These are phyloP conservation scores for Taxillus chinensis DNA, from an alignment of 164 flowering plant genomes.

Conservation along the genomic window DNA sequence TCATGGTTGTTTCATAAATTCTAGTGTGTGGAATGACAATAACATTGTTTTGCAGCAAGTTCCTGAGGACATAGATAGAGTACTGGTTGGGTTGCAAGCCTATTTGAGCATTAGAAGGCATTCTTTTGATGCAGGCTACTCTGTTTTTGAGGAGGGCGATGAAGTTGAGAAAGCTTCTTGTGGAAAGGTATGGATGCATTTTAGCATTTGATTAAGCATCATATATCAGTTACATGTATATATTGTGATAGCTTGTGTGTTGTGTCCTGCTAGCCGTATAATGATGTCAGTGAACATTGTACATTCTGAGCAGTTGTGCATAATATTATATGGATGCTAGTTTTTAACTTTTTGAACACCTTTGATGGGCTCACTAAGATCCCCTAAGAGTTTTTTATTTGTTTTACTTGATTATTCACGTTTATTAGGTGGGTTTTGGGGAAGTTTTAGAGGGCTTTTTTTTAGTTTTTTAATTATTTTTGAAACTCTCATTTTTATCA, in stretches of 20 bases:
- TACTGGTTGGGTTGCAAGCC: constrained; percentile 85
- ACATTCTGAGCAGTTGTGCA: neutral
- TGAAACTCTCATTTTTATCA: too few species aligned
- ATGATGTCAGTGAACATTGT: neutral
- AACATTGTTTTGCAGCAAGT: constrained; percentile 64
- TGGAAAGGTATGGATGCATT: constrained; percentile 43
- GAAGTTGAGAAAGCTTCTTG: constrained; percentile 25
- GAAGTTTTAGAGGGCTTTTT: too few species aligned
- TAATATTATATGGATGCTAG: neutral
- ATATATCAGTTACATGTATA: neutral
- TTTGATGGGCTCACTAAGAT: too few species aligned
- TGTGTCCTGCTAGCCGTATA: neutral
- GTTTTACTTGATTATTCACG: too few species aligned
- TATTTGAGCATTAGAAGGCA: constrained; percentile 81
- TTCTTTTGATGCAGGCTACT: constrained; percentile 46
- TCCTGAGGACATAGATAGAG: constrained; percentile 95
- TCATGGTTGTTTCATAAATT: too few species aligned
- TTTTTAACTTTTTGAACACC: neutral
- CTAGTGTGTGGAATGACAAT: neutral
- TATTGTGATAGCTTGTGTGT: neutral
- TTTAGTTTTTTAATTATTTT: too few species aligned
- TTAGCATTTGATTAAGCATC: neutral
- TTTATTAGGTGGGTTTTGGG: too few species aligned
- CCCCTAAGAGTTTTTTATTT: too few species aligned
- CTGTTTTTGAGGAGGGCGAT: constrained; percentile 50